A percentile compares a stretch with the other conserved stretches of the same genome.
These are phyloP conservation scores for Yarrowia alimentaria DNA, from an alignment of 805 yeast species.

Conservation along the genomic window DNA sequence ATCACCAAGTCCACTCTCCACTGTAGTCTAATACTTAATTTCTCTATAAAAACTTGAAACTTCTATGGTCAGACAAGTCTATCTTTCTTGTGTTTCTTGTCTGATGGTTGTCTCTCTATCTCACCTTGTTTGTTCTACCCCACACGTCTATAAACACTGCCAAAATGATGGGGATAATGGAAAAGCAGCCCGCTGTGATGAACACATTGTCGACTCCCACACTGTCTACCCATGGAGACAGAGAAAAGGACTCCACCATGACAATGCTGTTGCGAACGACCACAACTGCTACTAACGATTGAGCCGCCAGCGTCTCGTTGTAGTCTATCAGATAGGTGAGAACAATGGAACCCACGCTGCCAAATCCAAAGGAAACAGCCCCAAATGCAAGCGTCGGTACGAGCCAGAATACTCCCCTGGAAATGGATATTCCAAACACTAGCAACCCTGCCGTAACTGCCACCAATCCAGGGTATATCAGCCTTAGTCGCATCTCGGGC, in stretches of 20 bases:
- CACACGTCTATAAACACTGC: not conserved
- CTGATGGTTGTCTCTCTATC: too few species aligned
- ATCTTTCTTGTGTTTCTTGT: too few species aligned
- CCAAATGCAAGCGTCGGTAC: constrained; percentile 31
- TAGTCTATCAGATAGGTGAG: constrained; percentile 56
- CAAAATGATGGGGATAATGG: not conserved
- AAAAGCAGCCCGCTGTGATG: not conserved
- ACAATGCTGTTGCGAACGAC: constrained; percentile 54
- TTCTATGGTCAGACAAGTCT: too few species aligned
- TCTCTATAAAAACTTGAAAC: too few species aligned
- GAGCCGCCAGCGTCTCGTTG: constrained; percentile 53
- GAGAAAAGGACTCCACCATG: constrained; percentile 1
- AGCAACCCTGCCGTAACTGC: constrained; percentile 30
- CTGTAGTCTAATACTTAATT: too few species aligned
- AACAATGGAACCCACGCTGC: constrained; percentile 54
- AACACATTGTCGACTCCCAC: constrained; percentile 11
- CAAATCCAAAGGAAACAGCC: constrained; percentile 29
- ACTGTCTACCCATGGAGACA: constrained; percentile 4
- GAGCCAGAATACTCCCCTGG: constrained; percentile 28
- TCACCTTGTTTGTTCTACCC: not conserved
- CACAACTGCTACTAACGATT: constrained; percentile 56
- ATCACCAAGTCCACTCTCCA: too few species aligned
- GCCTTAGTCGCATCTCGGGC: constrained; percentile 30
- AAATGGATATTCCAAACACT: constrained; percentile 30
- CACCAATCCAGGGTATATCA: constrained; percentile 17